phyloP scores from a whole-genome alignment of 2,329 filamentous ascomycete genomes.

The Xylariaceae sp. region DNA sequence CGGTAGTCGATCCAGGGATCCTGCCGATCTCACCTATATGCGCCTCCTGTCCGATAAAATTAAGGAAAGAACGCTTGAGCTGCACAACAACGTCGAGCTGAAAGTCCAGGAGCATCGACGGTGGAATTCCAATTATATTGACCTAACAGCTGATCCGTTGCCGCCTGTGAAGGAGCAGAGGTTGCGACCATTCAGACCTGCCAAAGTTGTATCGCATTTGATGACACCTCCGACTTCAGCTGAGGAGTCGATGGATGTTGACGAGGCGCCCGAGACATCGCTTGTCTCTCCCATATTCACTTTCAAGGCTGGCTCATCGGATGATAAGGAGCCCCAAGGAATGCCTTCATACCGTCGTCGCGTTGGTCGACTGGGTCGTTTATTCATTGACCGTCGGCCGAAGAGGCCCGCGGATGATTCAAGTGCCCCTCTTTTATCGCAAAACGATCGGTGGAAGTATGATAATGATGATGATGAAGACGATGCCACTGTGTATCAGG shows the following conservation, averaged over 20 bases:
- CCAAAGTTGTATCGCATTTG: conserved; percentile 60
- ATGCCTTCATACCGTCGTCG: conserved; percentile 73
- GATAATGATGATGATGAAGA: conserved; percentile 74
- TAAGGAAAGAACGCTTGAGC: conserved; percentile 74
- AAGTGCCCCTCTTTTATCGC: conserved; percentile 28
- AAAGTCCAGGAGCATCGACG: conserved; percentile 83
- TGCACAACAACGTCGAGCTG: conserved; percentile 75
- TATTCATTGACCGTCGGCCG: conserved; percentile 83
- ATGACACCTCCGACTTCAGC: conserved; percentile 58
- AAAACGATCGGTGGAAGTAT: conserved; percentile 73
- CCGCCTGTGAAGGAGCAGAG: conserved; percentile 66
- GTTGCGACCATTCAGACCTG: conserved; percentile 62
- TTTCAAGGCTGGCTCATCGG: conserved; percentile 40
- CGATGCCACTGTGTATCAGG: conserved; percentile 65
- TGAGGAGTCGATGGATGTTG: conserved; percentile 52
- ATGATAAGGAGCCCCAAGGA: conserved; percentile 36
- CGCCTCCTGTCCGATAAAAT: conserved; percentile 65
- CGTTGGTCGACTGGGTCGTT: conserved; percentile 73
- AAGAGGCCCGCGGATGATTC: conserved; percentile 36
- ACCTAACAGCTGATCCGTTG: conserved; percentile 79
- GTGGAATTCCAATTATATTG: conserved; percentile 87
- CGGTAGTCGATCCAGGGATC: conserved; percentile 62
- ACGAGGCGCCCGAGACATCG: conserved; percentile 37
- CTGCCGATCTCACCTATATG: conserved; percentile 59
- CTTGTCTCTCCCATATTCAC: conserved; percentile 32